Conservation (phyloP, 257 asterid genomes). For the Nicotiana attenuata region DNA sequence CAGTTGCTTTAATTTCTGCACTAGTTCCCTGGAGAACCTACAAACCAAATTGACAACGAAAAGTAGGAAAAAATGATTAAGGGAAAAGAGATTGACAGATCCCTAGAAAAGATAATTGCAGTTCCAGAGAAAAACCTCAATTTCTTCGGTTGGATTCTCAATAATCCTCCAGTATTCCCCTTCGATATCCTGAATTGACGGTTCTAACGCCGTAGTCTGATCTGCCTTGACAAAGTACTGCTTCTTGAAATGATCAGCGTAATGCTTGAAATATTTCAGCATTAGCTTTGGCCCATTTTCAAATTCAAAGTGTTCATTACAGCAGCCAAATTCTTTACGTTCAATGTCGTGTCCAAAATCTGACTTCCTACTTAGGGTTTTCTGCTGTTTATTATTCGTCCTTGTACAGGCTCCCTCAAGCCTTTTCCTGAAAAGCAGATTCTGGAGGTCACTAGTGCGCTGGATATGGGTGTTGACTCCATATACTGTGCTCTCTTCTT, state of each 20-base stretch:
- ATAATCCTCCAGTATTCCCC: conserved; percentile 87
- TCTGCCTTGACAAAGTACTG: conserved; percentile 46
- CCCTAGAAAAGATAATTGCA: conserved; percentile 13
- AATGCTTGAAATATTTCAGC: conserved; percentile 49
- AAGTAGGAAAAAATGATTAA: conserved; percentile 18
- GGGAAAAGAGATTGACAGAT: not conserved
- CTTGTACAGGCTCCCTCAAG: conserved; percentile 25
- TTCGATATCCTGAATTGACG: conserved; percentile 50
- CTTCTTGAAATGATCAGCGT: conserved; percentile 68
- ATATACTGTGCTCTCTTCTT: conserved; percentile 39
- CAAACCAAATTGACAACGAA: conserved; percentile 20
- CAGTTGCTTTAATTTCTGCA: conserved; percentile 25
- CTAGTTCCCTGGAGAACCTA: conserved; percentile 64
- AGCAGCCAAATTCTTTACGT: conserved; percentile 21
- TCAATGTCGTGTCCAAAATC: conserved; percentile 22
- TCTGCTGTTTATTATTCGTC: conserved; percentile 28
- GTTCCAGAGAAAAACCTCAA: conserved; percentile 48
- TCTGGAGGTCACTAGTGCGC: conserved; percentile 40
- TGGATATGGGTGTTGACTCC: conserved; percentile 51
- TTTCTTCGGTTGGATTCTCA: conserved; percentile 64
- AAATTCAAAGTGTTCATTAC: conserved; percentile 22
- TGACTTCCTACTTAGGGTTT: conserved; percentile 11
- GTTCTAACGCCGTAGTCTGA: conserved; percentile 28
- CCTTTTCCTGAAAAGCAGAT: conserved; percentile 28
- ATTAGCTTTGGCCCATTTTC: conserved; percentile 57